A percentile compares a stretch with the other conserved stretches of the same genome.
Conservation (phyloP, 1,284 basidiomycete genomes). For the Tylopilus orsonianus region DNA sequence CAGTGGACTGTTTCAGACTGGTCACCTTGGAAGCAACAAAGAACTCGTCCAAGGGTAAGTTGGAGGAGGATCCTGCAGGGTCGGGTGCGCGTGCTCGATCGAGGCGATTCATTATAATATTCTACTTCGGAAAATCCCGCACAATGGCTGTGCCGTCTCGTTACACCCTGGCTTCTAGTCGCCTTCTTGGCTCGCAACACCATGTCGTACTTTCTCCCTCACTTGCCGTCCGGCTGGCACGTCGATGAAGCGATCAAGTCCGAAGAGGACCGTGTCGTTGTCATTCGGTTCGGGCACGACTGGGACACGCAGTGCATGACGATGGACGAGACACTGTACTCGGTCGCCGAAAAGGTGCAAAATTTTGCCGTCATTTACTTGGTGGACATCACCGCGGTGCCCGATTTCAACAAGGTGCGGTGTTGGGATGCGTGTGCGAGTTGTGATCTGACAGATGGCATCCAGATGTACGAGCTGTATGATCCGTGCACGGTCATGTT, state of each 20-base stretch:
- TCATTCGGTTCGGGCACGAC: slow-evolving; percentile 95
- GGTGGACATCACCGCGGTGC: slow-evolving; percentile 95
- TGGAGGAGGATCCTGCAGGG: background rate
- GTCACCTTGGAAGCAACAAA: no score
- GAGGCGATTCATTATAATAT: no score
- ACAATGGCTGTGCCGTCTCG: slow-evolving; percentile 9
- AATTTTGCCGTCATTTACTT: slow-evolving; percentile 98
- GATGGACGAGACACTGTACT: slow-evolving; percentile 97
- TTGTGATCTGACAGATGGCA: background rate
- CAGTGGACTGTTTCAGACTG: no score
- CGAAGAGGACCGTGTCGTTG: slow-evolving; percentile 95
- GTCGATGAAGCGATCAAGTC: slow-evolving; percentile 98
- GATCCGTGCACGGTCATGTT: slow-evolving; percentile 97
- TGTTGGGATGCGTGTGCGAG: background rate
- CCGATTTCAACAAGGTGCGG: slow-evolving; percentile 96
- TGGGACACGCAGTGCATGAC: slow-evolving; percentile 96
- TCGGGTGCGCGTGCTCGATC: background rate
- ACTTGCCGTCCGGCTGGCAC: slow-evolving; percentile 94
- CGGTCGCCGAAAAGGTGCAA: slow-evolving; percentile 93
- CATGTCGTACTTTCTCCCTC: slow-evolving; percentile 88
- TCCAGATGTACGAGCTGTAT: slow-evolving; percentile 91
- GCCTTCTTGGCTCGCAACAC: no score
- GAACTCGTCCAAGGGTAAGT: no score
- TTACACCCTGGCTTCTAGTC: no score
- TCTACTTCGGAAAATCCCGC: slow-evolving; percentile 1